A percentile compares a stretch with the other conserved stretches of the same genome.
Evolutionary conservation across 1,139 yeast species (phyloP).

Genomic region (Suhomyces bokatorum): DNA sequence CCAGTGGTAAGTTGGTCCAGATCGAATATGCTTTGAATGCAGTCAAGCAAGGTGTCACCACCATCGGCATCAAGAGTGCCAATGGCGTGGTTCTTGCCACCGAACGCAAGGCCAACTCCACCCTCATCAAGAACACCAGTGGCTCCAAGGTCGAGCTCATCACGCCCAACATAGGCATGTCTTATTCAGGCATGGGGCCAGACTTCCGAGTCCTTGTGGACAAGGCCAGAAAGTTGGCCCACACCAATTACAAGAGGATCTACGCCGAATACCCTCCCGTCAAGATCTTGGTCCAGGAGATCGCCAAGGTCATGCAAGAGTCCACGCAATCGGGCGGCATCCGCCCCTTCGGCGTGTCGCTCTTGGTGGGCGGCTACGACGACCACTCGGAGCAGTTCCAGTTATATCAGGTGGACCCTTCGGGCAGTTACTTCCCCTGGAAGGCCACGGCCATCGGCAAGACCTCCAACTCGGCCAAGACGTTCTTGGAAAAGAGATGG

Average conservation of each 20-base stretch:
- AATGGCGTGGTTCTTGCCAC: conserved; percentile 98
- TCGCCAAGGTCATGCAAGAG: conserved; percentile 96
- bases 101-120: conserved; percentile 84
- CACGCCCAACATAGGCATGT: conserved; percentile 96
- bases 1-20: conserved; percentile 93
- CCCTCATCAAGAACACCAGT: conserved; percentile 72
- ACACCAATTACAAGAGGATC: conserved; percentile 86
- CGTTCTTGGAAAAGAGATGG: conserved; percentile 97
- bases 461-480: conserved; percentile 91
- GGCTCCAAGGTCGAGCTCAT: conserved; percentile 77
- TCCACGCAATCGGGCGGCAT: conserved; percentile 98
- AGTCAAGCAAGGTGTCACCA: conserved; percentile 96
- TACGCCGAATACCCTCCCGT: conserved; percentile 98
- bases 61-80: conserved; percentile 93
- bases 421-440: conserved; percentile 99
- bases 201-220: conserved; percentile 94
- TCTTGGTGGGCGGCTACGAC: conserved; percentile 92
- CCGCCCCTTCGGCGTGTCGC: conserved; percentile 95
- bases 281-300: conserved; percentile 87
- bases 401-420: conserved; percentile 95
- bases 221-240: conserved; percentile 90
- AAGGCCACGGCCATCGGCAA: conserved; percentile 99
- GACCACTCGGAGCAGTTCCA: conserved; percentile 72
- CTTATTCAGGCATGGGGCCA: conserved; percentile 99
- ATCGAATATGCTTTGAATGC: conserved; percentile 97